Percentiles rank a stretch among this genome's conserved stretches.
These are phyloP conservation scores for Glutinoglossum americanum DNA, from an alignment of 495 filamentous ascomycete genomes.

Conservation along the genomic window DNA sequence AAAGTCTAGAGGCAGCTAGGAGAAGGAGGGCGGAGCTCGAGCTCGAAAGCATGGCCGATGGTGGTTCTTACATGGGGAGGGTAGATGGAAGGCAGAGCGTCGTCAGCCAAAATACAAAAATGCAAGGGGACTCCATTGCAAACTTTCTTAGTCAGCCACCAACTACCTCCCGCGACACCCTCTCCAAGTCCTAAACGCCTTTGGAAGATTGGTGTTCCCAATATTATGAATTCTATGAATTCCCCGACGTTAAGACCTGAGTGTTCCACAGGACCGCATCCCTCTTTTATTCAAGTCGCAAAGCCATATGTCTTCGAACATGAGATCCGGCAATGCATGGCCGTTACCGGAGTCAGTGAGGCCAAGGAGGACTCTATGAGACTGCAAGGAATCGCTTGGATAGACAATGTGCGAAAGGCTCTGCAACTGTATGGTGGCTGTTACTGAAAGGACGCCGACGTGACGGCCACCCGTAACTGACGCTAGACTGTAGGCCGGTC, in stretches of 20 bases:
- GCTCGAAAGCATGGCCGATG: background rate
- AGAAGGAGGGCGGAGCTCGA: background rate
- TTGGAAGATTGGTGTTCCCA: background rate
- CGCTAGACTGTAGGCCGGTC: slow-evolving; percentile 32
- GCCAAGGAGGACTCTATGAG: slow-evolving; percentile 46
- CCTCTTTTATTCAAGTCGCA: slow-evolving; percentile 49
- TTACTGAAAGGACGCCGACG: background rate
- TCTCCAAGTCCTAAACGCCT: background rate
- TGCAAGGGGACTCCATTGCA: background rate
- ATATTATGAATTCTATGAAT: background rate
- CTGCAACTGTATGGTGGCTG: slow-evolving; percentile 39
- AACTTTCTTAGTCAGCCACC: background rate
- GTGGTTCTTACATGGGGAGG: background rate
- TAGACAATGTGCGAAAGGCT: slow-evolving; percentile 51
- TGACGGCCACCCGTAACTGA: slow-evolving; percentile 4
- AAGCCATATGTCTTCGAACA: slow-evolving; percentile 46
- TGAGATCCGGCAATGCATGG: slow-evolving; percentile 35
- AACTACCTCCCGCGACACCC: background rate
- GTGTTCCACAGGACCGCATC: slow-evolving; percentile 28
- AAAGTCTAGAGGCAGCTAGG: background rate
- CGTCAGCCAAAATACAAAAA: no score
- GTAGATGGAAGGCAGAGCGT: no score
- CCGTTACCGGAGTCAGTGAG: slow-evolving; percentile 29
- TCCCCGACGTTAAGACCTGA: background rate
- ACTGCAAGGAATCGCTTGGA: slow-evolving; percentile 58